These are phyloP conservation scores for Candida odintsovae DNA, from an alignment of 805 yeast species.

Conservation along the genomic window DNA sequence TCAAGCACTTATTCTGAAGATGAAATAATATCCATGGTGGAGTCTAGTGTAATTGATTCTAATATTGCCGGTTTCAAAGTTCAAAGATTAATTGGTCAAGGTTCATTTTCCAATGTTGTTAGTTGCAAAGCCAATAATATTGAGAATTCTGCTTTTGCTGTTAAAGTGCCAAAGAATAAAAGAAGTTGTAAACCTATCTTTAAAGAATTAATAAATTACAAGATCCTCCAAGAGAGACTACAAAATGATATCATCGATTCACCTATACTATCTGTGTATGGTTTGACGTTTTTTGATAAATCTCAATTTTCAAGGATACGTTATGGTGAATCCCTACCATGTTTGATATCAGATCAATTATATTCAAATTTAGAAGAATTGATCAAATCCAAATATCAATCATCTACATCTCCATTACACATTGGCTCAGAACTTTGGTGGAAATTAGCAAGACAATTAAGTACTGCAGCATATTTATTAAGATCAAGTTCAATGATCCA, in stretches of 20 bases:
- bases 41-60: neutral
- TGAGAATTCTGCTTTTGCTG: constrained; percentile 6
- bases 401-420: constrained; percentile 7
- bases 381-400: constrained; percentile 10
- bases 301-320: constrained; percentile 8
- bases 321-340: constrained; percentile 13
- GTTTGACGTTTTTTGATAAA: constrained; percentile 14
- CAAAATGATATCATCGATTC: constrained; percentile 3
- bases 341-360: constrained; percentile 11
- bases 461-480: constrained; percentile 23
- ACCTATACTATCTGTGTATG: constrained; percentile 17
- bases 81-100: constrained; percentile 11
- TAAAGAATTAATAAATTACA: constrained; percentile 18
- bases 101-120: constrained; percentile 17
- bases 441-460: constrained; percentile 24
- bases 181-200: constrained; percentile 10
- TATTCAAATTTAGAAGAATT: constrained; percentile 20
- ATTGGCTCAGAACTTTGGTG: constrained; percentile 28
- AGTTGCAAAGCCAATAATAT: constrained; percentile 1
- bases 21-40: neutral
- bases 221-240: constrained; percentile 9
- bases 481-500: constrained; percentile 31
- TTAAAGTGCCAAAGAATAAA: constrained; percentile 16
- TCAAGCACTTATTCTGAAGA: neutral
- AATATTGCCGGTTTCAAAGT: neutral